A percentile compares a stretch with the other conserved stretches of the same genome.
Conservation (phyloP, 176 grass and related monocot species). For the Carex littledalei region DNA sequence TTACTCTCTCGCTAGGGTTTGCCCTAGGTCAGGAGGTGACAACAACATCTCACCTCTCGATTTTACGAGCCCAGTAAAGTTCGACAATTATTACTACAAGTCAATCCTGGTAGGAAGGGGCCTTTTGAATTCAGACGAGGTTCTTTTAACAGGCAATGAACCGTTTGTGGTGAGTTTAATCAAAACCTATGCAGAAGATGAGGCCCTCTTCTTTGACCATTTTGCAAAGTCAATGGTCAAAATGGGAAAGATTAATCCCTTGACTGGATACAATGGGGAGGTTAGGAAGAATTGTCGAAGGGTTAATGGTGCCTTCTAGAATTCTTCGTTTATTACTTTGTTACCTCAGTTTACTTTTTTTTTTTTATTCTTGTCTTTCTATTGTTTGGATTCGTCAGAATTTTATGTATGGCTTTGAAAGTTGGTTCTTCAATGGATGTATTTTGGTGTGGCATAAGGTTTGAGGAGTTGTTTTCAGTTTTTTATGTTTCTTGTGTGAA, state of each 20-base stretch:
- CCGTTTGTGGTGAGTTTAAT: slow-evolving; percentile 43
- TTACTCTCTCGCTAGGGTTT: slow-evolving; percentile 35
- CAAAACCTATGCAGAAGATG: slow-evolving; percentile 54
- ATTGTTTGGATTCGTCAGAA: background rate
- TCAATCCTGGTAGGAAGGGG: slow-evolving; percentile 54
- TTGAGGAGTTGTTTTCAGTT: slow-evolving; percentile 9
- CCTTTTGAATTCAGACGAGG: slow-evolving; percentile 73
- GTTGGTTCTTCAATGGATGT: too few relatives aligned
- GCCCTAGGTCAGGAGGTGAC: slow-evolving; percentile 59
- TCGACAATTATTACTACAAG: slow-evolving; percentile 87
- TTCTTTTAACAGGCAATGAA: slow-evolving; percentile 52
- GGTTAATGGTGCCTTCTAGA: slow-evolving; percentile 43
- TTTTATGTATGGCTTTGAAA: too few relatives aligned
- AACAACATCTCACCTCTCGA: slow-evolving; percentile 53
- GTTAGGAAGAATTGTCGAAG: slow-evolving; percentile 54
- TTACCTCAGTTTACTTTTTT: background rate
- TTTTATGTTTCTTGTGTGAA: background rate
- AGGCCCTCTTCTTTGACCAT: slow-evolving; percentile 59
- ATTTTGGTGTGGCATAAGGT: background rate
- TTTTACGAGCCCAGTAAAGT: slow-evolving; percentile 38
- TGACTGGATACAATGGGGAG: slow-evolving; percentile 49
- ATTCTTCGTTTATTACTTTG: background rate
- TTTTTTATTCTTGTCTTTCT: slow-evolving; percentile 3
- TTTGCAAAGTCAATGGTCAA: slow-evolving; percentile 69
- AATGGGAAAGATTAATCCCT: slow-evolving; percentile 59